Evolutionary conservation across 106 monocot genomes (phyloP).

Genomic region (Apostasia shenzhenica): DNA sequence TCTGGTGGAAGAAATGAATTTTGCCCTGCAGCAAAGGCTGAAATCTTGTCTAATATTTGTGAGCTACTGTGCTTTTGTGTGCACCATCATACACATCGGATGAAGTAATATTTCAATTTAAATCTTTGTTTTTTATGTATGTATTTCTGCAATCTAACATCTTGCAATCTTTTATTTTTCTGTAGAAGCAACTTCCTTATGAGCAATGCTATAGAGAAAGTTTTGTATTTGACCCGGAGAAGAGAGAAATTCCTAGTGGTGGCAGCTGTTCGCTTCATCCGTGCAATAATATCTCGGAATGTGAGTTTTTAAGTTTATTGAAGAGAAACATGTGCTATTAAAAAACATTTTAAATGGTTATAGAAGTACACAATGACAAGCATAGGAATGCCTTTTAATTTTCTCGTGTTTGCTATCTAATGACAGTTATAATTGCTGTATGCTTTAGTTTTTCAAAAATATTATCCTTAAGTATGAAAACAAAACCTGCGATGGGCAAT

Average conservation of each 20-base stretch:
- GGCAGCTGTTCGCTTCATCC: constrained; percentile 89
- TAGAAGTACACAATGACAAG: too few relatives aligned
- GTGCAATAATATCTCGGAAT: constrained; percentile 82
- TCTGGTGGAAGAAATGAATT: constrained; percentile 20
- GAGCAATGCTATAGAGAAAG: constrained; percentile 91
- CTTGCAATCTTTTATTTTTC: constrained; percentile 7
- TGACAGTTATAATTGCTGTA: too few relatives aligned
- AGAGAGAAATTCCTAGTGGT: constrained; percentile 80
- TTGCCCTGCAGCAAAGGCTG: constrained; percentile 45
- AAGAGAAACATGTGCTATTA: too few relatives aligned
- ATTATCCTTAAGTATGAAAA: too few relatives aligned
- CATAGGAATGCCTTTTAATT: too few relatives aligned
- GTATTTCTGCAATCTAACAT: not conserved
- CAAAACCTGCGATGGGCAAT: too few relatives aligned
- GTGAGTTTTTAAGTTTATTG: constrained; percentile 34
- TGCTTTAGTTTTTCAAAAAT: too few relatives aligned
- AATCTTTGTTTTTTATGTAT: not conserved
- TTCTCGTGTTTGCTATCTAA: too few relatives aligned
- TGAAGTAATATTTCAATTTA: constrained; percentile 55
- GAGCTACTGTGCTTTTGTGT: constrained; percentile 93
- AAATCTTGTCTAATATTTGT: constrained; percentile 92
- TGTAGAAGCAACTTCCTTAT: constrained; percentile 76
- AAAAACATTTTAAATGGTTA: too few relatives aligned
- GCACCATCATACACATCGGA: constrained; percentile 84
- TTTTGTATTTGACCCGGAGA: constrained; percentile 61